Percentiles rank a stretch among this genome's conserved stretches.
phyloP scores from a whole-genome alignment of 2,329 filamentous ascomycete species.

The Talaromyces amestolkiae region DNA sequence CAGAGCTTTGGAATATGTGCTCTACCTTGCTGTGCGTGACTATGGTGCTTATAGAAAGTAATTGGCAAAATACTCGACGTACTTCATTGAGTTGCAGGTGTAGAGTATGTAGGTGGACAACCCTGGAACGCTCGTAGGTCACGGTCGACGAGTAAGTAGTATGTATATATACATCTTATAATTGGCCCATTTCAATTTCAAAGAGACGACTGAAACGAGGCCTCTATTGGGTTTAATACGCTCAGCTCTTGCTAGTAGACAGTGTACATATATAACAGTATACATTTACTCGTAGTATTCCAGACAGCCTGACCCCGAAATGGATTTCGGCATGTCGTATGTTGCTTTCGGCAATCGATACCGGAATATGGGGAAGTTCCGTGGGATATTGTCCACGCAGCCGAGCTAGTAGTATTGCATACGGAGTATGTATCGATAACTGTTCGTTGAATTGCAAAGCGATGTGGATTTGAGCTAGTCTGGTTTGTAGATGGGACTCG shows the following conservation, averaged over 20 bases:
- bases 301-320: not conserved
- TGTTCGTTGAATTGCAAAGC: too few species aligned
- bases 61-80: too few species aligned
- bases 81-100: too few species aligned
- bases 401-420: not conserved
- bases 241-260: not conserved
- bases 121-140: too few species aligned
- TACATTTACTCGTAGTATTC: not conserved
- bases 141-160: too few species aligned
- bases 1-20: not conserved
- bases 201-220: too few species aligned
- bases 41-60: too few species aligned
- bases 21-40: not conserved
- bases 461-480: not conserved
- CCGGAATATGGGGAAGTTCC: not conserved
- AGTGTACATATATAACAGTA: not conserved
- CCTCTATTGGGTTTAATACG: not conserved
- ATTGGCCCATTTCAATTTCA: too few species aligned
- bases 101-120: too few species aligned
- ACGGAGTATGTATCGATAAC: too few species aligned
- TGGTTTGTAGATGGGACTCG: not conserved
- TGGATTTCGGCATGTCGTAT: not conserved
- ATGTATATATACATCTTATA: too few species aligned
- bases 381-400: not conserved
- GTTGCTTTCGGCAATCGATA: conserved; percentile 2